phyloP scores from a whole-genome alignment of 225 moss, liverwort and hornwort species.

The Anthoceros angustus region DNA sequence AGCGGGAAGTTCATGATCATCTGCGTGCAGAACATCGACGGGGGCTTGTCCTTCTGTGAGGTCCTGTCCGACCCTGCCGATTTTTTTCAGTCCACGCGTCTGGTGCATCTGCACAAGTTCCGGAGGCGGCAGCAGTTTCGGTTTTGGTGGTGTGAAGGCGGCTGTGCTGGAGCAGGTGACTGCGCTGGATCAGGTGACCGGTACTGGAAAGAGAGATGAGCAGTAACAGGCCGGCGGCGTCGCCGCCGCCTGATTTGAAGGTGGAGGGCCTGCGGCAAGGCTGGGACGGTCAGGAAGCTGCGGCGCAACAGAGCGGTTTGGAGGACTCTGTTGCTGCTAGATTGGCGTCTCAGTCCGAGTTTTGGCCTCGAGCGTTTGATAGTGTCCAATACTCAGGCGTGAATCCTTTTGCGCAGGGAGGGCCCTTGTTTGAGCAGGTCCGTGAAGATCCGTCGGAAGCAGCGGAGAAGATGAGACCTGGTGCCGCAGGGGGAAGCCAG shows the following conservation, averaged over 20 bases:
- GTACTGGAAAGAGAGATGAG: neutral
- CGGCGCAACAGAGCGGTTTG: neutral
- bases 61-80: neutral
- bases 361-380: neutral
- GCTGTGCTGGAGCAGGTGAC: neutral
- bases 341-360: neutral
- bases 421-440: neutral
- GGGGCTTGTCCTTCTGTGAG: neutral
- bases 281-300: neutral
- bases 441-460: neutral
- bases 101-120: slow-evolving; percentile 2
- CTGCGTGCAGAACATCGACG: neutral
- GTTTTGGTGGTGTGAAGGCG: neutral
- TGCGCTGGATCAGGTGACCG: neutral
- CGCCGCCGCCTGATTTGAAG: neutral
- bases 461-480: neutral
- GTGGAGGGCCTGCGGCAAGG: neutral
- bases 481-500: neutral
- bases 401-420: neutral
- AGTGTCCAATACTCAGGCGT: neutral
- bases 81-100: neutral
- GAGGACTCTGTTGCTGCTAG: neutral
- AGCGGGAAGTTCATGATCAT: neutral
- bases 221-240: neutral
- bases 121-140: neutral